These are phyloP conservation scores for Polytolypa hystricis DNA, from an alignment of 2,329 filamentous ascomycete species.

Conservation along the genomic window DNA sequence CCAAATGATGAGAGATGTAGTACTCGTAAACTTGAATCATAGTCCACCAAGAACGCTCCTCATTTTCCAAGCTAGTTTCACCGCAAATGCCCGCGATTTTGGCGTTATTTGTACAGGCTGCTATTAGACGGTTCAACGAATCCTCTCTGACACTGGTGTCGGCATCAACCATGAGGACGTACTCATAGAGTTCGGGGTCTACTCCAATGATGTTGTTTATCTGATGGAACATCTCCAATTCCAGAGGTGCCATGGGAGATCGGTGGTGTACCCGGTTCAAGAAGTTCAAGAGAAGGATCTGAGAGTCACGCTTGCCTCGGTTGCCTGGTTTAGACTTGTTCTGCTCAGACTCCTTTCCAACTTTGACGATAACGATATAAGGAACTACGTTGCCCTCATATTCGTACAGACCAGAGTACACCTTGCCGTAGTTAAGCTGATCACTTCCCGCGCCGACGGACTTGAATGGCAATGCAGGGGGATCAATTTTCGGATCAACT, in stretches of 20 bases:
- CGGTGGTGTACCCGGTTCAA: constrained; percentile 95
- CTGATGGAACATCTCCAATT: constrained; percentile 97
- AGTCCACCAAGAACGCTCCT: constrained; percentile 92
- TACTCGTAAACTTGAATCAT: constrained; percentile 99
- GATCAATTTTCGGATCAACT: constrained; percentile 92
- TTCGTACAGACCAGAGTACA: constrained; percentile 96
- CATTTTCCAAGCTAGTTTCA: constrained; percentile 91
- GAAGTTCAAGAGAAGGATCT: constrained; percentile 93
- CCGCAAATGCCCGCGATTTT: constrained; percentile 97
- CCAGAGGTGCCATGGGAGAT: constrained; percentile 85
- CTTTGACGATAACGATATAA: constrained; percentile 90
- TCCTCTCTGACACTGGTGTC: constrained; percentile 92
- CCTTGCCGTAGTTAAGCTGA: constrained; percentile 95
- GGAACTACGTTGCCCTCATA: constrained; percentile 96
- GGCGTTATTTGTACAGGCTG: constrained; percentile 82
- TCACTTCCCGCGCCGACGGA: constrained; percentile 80
- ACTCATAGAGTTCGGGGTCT: constrained; percentile 94
- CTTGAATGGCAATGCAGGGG: constrained; percentile 86
- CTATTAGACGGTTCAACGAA: constrained; percentile 81
- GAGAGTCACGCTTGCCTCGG: constrained; percentile 95
- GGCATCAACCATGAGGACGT: constrained; percentile 92
- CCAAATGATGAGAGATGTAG: constrained; percentile 93
- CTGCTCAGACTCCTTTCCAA: constrained; percentile 93
- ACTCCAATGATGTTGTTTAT: constrained; percentile 99
- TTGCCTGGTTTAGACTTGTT: constrained; percentile 87